Evolutionary conservation across 768 basidiomycete genomes (phyloP).

Genomic region (Russula sp.): DNA sequence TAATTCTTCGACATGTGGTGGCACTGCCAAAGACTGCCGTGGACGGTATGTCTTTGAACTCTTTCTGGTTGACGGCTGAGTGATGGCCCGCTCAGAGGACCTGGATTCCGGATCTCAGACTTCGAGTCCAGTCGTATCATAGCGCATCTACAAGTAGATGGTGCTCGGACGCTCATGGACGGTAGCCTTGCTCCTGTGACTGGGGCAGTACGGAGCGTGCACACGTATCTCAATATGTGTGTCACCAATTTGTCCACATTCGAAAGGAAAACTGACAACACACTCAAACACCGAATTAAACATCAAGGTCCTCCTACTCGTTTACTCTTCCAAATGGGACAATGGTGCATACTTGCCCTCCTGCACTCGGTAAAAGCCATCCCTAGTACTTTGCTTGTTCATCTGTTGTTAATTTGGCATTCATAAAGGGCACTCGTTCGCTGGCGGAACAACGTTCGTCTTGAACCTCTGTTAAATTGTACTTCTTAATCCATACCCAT

Average conservation of each 20-base stretch:
- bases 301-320: slow-evolving; percentile 48
- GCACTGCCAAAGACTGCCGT: slow-evolving; percentile 57
- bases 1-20: slow-evolving; percentile 69
- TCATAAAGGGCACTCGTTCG: slow-evolving; percentile 59
- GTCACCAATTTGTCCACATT: slow-evolving; percentile 22
- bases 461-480: neutral
- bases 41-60: slow-evolving; percentile 43
- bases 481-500: neutral
- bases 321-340: slow-evolving; percentile 64
- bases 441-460: slow-evolving; percentile 71
- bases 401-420: slow-evolving; percentile 1
- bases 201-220: slow-evolving; percentile 64
- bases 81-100: slow-evolving; percentile 42
- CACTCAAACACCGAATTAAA: neutral
- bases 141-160: slow-evolving; percentile 60
- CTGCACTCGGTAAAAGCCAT: slow-evolving; percentile 55
- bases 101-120: slow-evolving; percentile 67
- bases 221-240: slow-evolving; percentile 63
- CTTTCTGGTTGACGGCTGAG: slow-evolving; percentile 1
- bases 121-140: slow-evolving; percentile 72
- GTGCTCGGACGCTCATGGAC: slow-evolving; percentile 59
- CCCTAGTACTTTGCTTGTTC: slow-evolving; percentile 5
- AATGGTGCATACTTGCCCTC: slow-evolving; percentile 62
- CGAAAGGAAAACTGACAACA: neutral
- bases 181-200: slow-evolving; percentile 37